Evolutionary conservation across 2,329 filamentous ascomycete genomes (phyloP).

Genomic region (Botrytis byssoidea): DNA sequence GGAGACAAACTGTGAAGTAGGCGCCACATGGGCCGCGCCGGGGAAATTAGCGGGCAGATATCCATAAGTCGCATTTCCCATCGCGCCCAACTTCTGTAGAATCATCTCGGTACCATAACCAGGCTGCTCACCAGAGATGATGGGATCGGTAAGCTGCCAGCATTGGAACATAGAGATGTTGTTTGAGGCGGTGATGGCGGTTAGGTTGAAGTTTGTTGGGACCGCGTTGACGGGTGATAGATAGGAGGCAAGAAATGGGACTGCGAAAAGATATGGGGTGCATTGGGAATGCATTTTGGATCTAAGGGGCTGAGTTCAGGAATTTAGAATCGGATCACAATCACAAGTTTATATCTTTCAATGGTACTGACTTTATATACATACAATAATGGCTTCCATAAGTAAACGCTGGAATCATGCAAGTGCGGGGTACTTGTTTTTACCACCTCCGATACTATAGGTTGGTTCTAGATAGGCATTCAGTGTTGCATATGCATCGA

Average conservation of each 20-base stretch:
- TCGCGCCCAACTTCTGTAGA: neutral
- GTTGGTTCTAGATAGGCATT: neutral
- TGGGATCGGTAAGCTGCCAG: neutral
- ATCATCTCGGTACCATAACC: neutral
- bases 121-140: neutral
- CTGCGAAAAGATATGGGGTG: neutral
- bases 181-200: neutral
- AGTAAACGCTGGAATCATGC: neutral
- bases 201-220: neutral
- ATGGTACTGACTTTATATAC: neutral
- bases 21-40: neutral
- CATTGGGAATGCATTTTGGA: neutral
- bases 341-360: neutral
- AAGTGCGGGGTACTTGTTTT: neutral
- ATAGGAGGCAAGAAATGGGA: neutral
- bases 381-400: neutral
- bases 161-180: neutral
- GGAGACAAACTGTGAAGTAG: neutral
- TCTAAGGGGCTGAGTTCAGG: neutral
- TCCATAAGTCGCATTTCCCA: neutral
- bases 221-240: neutral
- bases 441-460: neutral
- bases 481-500: neutral
- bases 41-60: neutral
- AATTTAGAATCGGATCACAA: neutral